Base-by-base conservation (phyloP, 164 flowering plant species). In the Akebia trifoliata region DNA sequence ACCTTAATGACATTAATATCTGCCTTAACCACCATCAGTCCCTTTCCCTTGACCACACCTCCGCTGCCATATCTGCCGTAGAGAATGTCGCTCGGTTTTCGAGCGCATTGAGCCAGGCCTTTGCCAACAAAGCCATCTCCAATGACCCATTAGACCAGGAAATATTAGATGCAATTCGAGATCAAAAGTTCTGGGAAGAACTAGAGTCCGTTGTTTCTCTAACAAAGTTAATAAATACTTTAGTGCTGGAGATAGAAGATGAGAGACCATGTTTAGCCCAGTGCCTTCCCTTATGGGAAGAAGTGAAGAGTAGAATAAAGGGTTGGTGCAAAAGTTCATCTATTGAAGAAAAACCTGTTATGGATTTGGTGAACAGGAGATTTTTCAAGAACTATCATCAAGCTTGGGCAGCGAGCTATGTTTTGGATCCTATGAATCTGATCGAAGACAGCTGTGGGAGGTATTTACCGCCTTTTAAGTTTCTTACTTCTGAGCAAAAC, bases 381-480 rank as follows among this genome's bases (percentile, higher is more conserved):
- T 63, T 69, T 51, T 53, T 25, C 0, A 69, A 77, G 57, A 83
- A 79, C 65, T 83, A 83, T 54, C 86, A 84, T 29, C 86, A 81
- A 12, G 80, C 86, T 4, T 81, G 86, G 90, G 61, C 86, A n/a
- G 80, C 83, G n/a, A 83, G 84, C 35, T 81, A 70, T 53, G 61
- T 81, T 44, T 78, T 81, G n/a, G 86, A 81, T 58, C 89, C 90
- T 0, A 63, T 74, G 1, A 64, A 81, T 60, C 68, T 84, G 62
- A 67, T 70, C 12, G 73, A 70, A 71, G 83, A 79, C 54, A 57
- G 65, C n/a, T 62, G 75, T 35, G 86, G 86, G 47, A 79, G 75
- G 38, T 84, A 84, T 58, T 72, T 84, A 4, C 90, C 86, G 3
- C 90, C 86, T 15, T 84, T 79, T 67, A 79, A 79, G 57, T 72